A percentile compares a stretch with the other conserved stretches of the same genome.
These are phyloP conservation scores for Sarcodon aspratus DNA, from an alignment of 768 basidiomycete species.

Conservation along the genomic window DNA sequence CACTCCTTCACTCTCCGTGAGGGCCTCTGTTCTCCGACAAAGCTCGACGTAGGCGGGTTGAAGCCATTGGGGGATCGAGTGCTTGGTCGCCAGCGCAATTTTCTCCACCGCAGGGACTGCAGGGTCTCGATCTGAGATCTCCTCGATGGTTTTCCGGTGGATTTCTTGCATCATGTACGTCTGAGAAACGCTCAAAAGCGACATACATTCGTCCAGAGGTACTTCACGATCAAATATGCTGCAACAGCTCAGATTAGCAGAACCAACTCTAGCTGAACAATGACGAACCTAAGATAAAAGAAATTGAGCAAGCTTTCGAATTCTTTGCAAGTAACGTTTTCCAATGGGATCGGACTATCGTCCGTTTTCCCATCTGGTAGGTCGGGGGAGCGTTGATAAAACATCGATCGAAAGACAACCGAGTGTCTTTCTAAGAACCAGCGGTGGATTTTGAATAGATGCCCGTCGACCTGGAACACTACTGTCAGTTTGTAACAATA, in stretches of 20 bases:
- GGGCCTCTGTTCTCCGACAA: constrained; percentile 16
- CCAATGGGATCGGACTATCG: constrained; percentile 17
- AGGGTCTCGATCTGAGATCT: constrained; percentile 12
- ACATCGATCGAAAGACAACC: constrained; percentile 22
- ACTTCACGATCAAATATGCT: not conserved
- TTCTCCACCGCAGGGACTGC: constrained; percentile 1
- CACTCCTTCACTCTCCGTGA: constrained; percentile 22
- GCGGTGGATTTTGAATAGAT: constrained; percentile 25
- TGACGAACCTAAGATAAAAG: constrained; percentile 21
- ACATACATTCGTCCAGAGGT: constrained; percentile 21
- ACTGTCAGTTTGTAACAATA: not conserved
- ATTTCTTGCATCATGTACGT: constrained; percentile 25
- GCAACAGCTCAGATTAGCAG: not conserved
- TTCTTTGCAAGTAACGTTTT: constrained; percentile 16
- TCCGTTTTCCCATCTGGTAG: constrained; percentile 20
- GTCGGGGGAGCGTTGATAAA: constrained; percentile 4
- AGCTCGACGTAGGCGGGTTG: not conserved
- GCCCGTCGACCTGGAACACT: constrained; percentile 18
- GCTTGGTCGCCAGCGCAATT: not conserved
- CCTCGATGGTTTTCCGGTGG: constrained; percentile 21
- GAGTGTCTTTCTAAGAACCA: constrained; percentile 24
- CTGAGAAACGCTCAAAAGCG: constrained; percentile 28
- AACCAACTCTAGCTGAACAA: not conserved
- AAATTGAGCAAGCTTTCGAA: constrained; percentile 24
- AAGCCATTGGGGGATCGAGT: not conserved